Base-by-base conservation (phyloP, 2,329 filamentous ascomycete genomes). In the Dendrostoma leiphaemia region DNA sequence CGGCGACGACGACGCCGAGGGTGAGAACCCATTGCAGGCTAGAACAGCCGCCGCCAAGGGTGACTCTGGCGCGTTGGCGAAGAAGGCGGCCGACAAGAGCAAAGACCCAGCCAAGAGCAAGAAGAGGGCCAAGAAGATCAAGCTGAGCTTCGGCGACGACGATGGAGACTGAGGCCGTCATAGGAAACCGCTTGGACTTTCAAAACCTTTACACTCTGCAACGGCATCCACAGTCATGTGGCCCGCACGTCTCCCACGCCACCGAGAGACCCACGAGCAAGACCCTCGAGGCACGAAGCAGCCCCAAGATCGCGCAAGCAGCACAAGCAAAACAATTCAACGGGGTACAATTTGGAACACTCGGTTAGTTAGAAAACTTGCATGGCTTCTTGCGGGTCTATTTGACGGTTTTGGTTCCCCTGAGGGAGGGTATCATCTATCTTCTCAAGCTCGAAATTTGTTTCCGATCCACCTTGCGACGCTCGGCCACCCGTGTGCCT, bases 101-200 rank as follows among this genome's bases (percentile, higher is more conserved):
- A 45, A 60, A 61, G 49, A 4, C 17, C 41, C 43, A 12, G 41
- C 6, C 35, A 59, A 51, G 31, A 40, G 29, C 7, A 81, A 78
- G 66, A 83, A 84, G 66, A 80, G 80, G 68, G 71, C 74, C 4
- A 83, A 83, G 68, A 86, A 86, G 71, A 81, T 88, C 56, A 87
- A 87, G 71, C 71, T 88, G 43, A 88, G 84, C 67, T 88, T 88
- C 64, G 81, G 81, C 24, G 80, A 86, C 53, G 83, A 85, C 17
- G 80, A 83, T 31, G 75, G 70, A 70, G 70, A 74, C 43, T 62
- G 66, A 57, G 53, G 53, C 15, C 8, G 29, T 34, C 34, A 12
- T 34, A 24, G 38, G 38, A 40, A 9, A 17, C 17, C 38, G 13
- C 17, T 31, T 45, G 23, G 21, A 12, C 15, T 21, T 44, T n/a